Evolutionary conservation across 2,329 filamentous ascomycete genomes (phyloP).

Genomic region (Cladosporium phlei): DNA sequence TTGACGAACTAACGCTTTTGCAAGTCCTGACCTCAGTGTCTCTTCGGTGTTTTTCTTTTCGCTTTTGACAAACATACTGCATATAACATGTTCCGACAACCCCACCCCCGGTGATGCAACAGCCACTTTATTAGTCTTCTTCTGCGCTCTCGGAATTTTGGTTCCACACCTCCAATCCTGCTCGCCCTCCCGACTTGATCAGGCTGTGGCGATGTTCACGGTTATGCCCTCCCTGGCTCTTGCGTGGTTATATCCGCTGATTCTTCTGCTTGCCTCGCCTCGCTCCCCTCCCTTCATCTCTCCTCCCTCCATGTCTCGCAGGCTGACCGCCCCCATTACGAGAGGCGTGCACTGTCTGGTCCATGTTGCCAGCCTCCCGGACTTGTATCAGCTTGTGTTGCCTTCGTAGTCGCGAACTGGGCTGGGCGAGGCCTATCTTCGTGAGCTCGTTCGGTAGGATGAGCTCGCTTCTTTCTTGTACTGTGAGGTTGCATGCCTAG

Average conservation of each 20-base stretch:
- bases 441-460: not conserved
- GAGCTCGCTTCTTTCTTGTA: not conserved
- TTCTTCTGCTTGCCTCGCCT: not conserved
- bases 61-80: conserved; percentile 1
- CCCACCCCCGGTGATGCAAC: not conserved
- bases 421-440: not conserved
- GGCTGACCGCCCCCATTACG: not conserved
- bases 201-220: not conserved
- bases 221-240: not conserved
- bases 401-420: not conserved
- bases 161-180: not conserved
- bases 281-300: not conserved
- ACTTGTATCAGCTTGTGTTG: not conserved
- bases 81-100: not conserved
- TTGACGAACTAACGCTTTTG: not conserved
- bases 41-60: not conserved
- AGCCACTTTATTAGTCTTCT: conserved; percentile 1
- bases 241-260: conserved; percentile 2
- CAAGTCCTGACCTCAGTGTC: not conserved
- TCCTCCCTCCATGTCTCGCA: conserved; percentile 1
- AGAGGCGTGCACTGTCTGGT: conserved; percentile 1
- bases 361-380: not conserved
- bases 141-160: not conserved
- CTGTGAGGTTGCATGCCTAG: not conserved
- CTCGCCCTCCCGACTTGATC: not conserved